Evolutionary conservation across 2,329 filamentous ascomycete species (phyloP).

Genomic region (Hirsutella rhossiliensis): DNA sequence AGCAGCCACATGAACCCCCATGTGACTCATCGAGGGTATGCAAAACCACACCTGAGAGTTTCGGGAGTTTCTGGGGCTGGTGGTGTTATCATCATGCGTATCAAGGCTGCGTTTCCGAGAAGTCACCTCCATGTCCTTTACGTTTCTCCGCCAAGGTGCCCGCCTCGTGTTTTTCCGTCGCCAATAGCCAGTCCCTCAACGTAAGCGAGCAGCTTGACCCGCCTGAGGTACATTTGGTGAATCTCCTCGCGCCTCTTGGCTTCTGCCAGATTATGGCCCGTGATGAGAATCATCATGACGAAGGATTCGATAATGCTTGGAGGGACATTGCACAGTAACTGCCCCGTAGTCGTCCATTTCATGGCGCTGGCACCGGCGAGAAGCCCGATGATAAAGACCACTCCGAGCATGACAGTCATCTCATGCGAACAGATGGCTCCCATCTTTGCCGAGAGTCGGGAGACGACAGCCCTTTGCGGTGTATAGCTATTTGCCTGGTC

Average conservation of each 20-base stretch:
- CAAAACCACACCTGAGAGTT: too few species aligned
- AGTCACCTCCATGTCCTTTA: too few species aligned
- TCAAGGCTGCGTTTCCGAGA: too few species aligned
- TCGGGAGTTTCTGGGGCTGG: too few species aligned
- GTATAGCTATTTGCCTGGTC: background rate
- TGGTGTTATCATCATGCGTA: too few species aligned
- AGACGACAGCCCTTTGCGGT: conserved; percentile 4
- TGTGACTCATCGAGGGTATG: too few species aligned
- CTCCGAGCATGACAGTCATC: conserved; percentile 7
- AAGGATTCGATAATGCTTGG: conserved; percentile 12
- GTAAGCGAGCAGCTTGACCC: conserved; percentile 25
- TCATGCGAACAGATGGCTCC: conserved; percentile 10
- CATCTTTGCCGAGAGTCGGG: conserved; percentile 8
- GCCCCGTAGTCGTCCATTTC: conserved; percentile 10
- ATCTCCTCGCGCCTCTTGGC: conserved; percentile 8
- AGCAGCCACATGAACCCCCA: too few species aligned
- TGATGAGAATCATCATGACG: conserved; percentile 14
- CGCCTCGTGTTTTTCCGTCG: too few species aligned
- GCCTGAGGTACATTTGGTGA: conserved; percentile 24
- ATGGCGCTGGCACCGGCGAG: conserved; percentile 10
- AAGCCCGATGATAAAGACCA: conserved; percentile 8
- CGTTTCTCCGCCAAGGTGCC: too few species aligned
- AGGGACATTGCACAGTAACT: conserved; percentile 12
- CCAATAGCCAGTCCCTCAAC: background rate
- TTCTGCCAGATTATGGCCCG: conserved; percentile 11